Evolutionary conservation across 352 stramenopile genomes (phyloP), one percentile per base, ranked within the genome.

Genomic region (Aphanomyces stellatus): DNA sequence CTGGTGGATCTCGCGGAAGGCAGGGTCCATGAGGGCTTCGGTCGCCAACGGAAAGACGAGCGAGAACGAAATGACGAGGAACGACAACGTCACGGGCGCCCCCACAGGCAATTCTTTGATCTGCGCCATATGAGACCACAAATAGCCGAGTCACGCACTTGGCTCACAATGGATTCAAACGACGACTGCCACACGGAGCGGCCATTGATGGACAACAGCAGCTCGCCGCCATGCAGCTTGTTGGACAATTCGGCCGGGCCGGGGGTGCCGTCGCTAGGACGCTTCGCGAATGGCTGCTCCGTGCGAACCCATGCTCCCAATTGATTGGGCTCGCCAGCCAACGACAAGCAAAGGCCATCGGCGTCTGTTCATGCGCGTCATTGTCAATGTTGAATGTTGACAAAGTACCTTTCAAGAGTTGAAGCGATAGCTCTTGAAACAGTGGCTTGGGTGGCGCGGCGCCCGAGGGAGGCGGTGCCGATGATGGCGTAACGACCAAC

Each of bases 301-400:
- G 79, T 91, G 34, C 82, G 84, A 53, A 95, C 84, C 86, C 86
- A 95, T 10, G 84, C 84, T 4, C 86, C 86, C 19, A 75, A 85
- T 10, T 85, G 86, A 13, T 78, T 76, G 15, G 81, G 81, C 22
- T 85, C 80, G 1, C 86, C 86, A 3, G 86, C 88, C 0, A 95
- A 69, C 19, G 86, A 95, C 6, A 95, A 72, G 69, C 86, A 93
- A 22, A 95, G 51, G 0, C 86, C 86, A 57, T 93, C 80, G 42
- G 75, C 51, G 15, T 81, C 72, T 69, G 91, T 91, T n/a, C n/a
- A 91, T 91, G 15, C 8, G 19, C 10, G 19, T 25, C 2, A 2
- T 1, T 25, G 24, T 46, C 43, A 27, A 41, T 19, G 19, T 41
- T 40, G 43, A 10, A 10, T 42, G 31, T 13, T 34, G 40, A 19